These are phyloP conservation scores for Wickerhamiella brachini DNA, from an alignment of 805 yeast species.

Conservation along the genomic window DNA sequence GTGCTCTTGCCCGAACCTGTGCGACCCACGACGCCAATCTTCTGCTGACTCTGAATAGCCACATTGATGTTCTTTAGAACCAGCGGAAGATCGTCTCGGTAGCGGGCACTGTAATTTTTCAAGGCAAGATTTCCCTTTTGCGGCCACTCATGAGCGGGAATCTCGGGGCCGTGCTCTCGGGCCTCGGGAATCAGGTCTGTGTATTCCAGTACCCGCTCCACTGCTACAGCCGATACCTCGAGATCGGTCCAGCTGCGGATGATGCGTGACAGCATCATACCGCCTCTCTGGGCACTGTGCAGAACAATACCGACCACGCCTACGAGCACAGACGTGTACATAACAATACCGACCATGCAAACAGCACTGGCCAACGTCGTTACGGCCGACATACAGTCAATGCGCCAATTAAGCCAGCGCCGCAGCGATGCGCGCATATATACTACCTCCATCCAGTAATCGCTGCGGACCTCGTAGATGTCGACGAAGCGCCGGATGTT, in stretches of 20 bases:
- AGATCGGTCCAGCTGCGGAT: conserved; percentile 87
- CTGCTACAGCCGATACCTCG: conserved; percentile 80
- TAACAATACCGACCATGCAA: conserved; percentile 43
- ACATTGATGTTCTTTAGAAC: conserved; percentile 72
- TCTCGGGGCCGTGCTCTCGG: conserved; percentile 47
- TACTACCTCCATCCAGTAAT: conserved; percentile 22
- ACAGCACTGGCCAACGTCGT: conserved; percentile 69
- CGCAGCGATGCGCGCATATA: conserved; percentile 57
- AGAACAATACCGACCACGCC: conserved; percentile 85
- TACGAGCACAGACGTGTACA: conserved; percentile 53
- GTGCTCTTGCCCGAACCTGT: conserved; percentile 97
- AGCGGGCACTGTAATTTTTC: conserved; percentile 60
- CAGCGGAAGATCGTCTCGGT: conserved; percentile 69
- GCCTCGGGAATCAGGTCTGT: conserved; percentile 75
- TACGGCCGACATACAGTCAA: conserved; percentile 73
- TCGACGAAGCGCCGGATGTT: conserved; percentile 40
- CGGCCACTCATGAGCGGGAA: conserved; percentile 61
- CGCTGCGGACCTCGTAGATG: conserved; percentile 29
- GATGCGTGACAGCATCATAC: conserved; percentile 75
- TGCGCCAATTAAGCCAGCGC: conserved; percentile 63
- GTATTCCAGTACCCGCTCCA: conserved; percentile 44
- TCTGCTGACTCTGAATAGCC: conserved; percentile 54
- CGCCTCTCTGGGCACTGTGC: conserved; percentile 69
- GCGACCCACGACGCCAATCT: conserved; percentile 88
- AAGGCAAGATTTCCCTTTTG: conserved; percentile 51